Evolutionary conservation across 306 rosid genomes (phyloP), one percentile per base, ranked within the genome.

Genomic region (Malus sylvestris): DNA sequence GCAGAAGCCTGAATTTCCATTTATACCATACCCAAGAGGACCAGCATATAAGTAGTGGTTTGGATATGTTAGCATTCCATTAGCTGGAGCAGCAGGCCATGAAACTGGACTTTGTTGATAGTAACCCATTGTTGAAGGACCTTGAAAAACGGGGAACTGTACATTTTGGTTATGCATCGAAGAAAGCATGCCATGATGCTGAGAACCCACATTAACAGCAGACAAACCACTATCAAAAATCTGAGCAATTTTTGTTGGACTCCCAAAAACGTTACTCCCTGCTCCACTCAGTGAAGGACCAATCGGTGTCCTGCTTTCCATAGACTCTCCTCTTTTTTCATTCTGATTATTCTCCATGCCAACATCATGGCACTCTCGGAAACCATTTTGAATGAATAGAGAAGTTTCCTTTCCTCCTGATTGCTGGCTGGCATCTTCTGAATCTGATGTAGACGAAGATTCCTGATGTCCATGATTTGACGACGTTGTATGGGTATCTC

Each of bases 31-130:
- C 71, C 98, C 98, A 78, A 89, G 89, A 82, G 97, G 94, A 51
- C 82, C 81, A 46, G 93, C 88, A 84, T 85, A 96, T 53, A 91
- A 29, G 79, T 89, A 92, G 73, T 85, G 97, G 81, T 81, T 91
- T 27, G 93, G 79, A 74, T 87, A 91, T 30, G 91, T 82, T 85
- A 96, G 73, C 70, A 96, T 72, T 16, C 94, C 98, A 81, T 85
- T 89, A 38, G 84, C 72, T 51, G 89, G 83, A 79, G 88, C 88
- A 42, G 90, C 85, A 45, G 97, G 85, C 99, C 99, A 95, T 65
- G 99, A 86, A 73, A 91, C 93, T 61, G 96, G 88, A 87, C 82
- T 91, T 87, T 93, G 97, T 78, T 85, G 93, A 79, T 89, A 96
- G 88, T 84, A 96, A 80, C 90, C 87, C 90, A 92, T 69, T 63